Evolutionary conservation across 2,329 filamentous ascomycete genomes (phyloP).

Genomic region (Aspergillus uvarum): DNA sequence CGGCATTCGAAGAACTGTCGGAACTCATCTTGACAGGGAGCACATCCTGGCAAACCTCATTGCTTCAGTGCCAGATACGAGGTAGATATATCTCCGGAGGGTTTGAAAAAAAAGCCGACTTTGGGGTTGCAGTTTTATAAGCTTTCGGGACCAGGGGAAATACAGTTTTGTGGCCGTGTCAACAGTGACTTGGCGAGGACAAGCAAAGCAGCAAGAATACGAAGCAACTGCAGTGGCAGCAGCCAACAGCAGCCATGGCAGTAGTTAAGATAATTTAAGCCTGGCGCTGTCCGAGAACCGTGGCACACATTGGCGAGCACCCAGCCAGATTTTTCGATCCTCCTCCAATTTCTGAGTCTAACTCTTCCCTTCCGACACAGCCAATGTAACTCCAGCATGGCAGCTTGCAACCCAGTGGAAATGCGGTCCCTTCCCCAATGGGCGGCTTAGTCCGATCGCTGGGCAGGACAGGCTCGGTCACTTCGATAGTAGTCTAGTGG

Average conservation of each 20-base stretch:
- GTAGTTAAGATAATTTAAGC: neutral
- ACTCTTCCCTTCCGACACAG: neutral
- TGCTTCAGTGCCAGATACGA: neutral
- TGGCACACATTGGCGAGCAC: neutral
- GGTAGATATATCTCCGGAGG: neutral
- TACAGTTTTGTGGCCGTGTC: neutral
- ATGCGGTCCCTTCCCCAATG: neutral
- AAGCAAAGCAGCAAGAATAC: neutral
- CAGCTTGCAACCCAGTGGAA: neutral
- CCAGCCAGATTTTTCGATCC: neutral
- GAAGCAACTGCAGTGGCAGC: neutral
- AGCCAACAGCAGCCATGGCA: neutral
- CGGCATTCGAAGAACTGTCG: conserved; percentile 11
- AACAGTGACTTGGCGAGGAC: neutral
- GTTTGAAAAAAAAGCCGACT: neutral
- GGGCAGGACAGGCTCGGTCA: neutral
- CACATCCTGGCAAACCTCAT: neutral
- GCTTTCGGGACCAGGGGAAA: conserved; percentile 7
- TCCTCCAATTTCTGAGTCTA: neutral
- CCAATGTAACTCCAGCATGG: neutral
- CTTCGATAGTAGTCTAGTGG: neutral
- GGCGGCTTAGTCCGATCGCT: neutral
- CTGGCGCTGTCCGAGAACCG: neutral
- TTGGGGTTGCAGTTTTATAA: neutral
- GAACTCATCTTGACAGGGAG: conserved; percentile 1